phyloP scores from a whole-genome alignment of 2,329 filamentous ascomycete species.

The Peltaster fructicola region DNA sequence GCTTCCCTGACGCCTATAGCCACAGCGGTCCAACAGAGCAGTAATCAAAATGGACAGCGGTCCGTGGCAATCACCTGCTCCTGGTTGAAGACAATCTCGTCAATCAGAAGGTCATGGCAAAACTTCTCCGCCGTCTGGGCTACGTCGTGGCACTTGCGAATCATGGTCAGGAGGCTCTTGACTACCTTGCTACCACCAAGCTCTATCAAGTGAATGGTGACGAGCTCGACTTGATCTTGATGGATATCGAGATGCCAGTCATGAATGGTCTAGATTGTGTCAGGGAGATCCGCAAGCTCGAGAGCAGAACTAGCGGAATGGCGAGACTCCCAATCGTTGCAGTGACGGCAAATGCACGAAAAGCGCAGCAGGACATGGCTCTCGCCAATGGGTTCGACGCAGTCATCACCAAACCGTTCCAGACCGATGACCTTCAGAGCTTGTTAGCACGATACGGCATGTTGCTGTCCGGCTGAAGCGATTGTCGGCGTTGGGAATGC shows the following conservation, averaged over 20 bases:
- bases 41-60: too few relatives aligned
- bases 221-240: conserved; percentile 11
- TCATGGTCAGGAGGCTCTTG: conserved; percentile 14
- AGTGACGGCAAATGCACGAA: conserved; percentile 15
- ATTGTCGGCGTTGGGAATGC: too few relatives aligned
- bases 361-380: conserved; percentile 11
- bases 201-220: conserved; percentile 1
- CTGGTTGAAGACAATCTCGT: conserved; percentile 16
- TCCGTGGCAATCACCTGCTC: too few relatives aligned
- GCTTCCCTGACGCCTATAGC: too few relatives aligned
- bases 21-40: too few relatives aligned
- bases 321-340: conserved; percentile 12
- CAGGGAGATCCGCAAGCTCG: conserved; percentile 11
- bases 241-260: conserved; percentile 19
- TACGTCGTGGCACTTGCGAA: conserved; percentile 11
- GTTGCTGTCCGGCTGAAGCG: too few relatives aligned
- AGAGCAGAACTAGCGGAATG: conserved; percentile 6
- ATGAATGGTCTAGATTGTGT: conserved; percentile 14
- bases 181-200: conserved; percentile 9
- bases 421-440: conserved; percentile 27
- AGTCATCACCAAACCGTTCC: conserved; percentile 16
- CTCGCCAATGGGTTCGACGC: conserved; percentile 13
- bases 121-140: conserved; percentile 11
- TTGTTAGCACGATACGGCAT: too few relatives aligned
- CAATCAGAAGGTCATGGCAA: conserved; percentile 14